Evolutionary conservation across 352 stramenopile species (phyloP), one percentile per base, ranked within the genome.

Genomic region (Peronospora destructor): DNA sequence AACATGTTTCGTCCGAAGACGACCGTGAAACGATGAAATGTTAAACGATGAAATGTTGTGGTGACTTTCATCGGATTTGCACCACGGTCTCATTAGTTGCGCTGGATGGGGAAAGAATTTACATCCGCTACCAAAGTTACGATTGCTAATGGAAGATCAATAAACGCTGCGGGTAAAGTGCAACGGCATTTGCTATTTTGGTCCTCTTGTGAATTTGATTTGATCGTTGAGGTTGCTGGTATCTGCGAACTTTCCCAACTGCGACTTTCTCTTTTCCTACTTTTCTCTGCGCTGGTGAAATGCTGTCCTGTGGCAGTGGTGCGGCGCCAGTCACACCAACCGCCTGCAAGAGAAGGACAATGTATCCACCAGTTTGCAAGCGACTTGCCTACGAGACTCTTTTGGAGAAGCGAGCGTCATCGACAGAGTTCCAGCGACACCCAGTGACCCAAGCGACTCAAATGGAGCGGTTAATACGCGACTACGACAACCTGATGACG

Each of bases 381-480:
- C 45, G 48, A 38, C 34, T 70, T 13, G 58, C 53, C 17, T 71
- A 71, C 41, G 62, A 71, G 46, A 68, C 62, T n/a, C 59, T 71
- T 36, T 11, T 56, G 28, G 58, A 67, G 40, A 67, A 64, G 30
- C 49, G 40, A 13, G 42, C 62, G 23, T 35, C 53, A 2, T 45
- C 33, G 4, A 29, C 32, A 4, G 53, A 54, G 12, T 32, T 39
- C 2, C 40, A 45, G 14, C 45, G 42, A 30, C 29, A 43, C 32
- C 14, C 29, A 37, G 25, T 39, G 19, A 30, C 28, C 16, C 48
- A 49, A 39, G 19, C 28, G 5, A 38, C 25, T 12, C 49, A 59
- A 36, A 36, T 59, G 14, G 50, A 71, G 34, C 53, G 46, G 39
- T 32, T 39, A n/a, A 52, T 62, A 37, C 45, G 45, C 21, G 61